Percentiles rank a stretch among this genome's conserved stretches.
Conservation (phyloP, 768 basidiomycete species). For the Wakefieldia striispora region DNA sequence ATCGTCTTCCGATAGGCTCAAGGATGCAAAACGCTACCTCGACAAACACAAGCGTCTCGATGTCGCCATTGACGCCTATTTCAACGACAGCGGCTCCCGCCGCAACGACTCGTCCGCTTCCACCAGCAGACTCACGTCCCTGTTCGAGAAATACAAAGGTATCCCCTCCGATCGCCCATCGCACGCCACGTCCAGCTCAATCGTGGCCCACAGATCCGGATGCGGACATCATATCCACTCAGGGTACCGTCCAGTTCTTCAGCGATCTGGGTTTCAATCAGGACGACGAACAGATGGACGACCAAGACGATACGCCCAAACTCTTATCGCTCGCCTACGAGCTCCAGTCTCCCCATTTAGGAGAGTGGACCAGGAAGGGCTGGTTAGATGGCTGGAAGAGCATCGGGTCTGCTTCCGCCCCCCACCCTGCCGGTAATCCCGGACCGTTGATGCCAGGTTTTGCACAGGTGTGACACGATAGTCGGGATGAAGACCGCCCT, state of each 20-base stretch:
- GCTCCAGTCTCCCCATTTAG: constrained; percentile 71
- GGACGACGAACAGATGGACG: constrained; percentile 50
- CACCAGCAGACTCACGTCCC: constrained; percentile 48
- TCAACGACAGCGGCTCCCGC: constrained; percentile 40
- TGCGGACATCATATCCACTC: constrained; percentile 63
- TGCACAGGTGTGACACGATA: constrained; percentile 61
- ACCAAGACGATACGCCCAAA: constrained; percentile 73
- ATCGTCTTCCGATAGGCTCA: constrained; percentile 27
- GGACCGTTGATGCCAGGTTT: constrained; percentile 2
- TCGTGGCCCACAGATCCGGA: constrained; percentile 32
- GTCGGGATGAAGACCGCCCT: constrained; percentile 57
- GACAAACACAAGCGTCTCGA: constrained; percentile 71
- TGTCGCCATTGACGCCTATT: constrained; percentile 71
- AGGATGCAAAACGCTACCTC: constrained; percentile 66
- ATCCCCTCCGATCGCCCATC: constrained; percentile 4
- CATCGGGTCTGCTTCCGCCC: constrained; percentile 50
- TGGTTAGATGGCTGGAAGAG: constrained; percentile 84
- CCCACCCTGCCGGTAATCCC: neutral
- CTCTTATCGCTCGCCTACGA: constrained; percentile 80
- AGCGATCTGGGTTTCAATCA: constrained; percentile 26
- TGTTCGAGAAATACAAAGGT: constrained; percentile 77
- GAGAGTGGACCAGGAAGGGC: constrained; percentile 64
- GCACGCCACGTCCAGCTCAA: neutral
- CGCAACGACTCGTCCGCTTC: constrained; percentile 34
- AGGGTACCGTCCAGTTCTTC: constrained; percentile 80